Conservation (phyloP, 768 basidiomycete genomes). For the Trametes gibbosa region DNA sequence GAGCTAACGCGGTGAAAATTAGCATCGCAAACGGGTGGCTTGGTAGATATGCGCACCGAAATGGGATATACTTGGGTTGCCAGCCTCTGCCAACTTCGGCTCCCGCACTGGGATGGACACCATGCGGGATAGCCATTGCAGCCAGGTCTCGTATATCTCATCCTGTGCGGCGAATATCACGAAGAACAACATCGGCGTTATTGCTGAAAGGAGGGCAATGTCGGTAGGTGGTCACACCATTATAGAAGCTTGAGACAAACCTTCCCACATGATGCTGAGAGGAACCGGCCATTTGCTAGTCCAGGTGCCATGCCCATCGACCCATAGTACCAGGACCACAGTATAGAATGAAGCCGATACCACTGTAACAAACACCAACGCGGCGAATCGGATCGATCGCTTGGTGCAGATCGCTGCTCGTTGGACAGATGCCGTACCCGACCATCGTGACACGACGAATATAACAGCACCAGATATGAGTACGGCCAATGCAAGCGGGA, state of each 20-base stretch:
- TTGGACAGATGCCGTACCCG: conserved; percentile 2
- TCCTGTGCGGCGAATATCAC: conserved; percentile 25
- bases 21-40: background rate
- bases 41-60: background rate
- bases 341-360: conserved; percentile 21
- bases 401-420: conserved; percentile 2
- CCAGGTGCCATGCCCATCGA: background rate
- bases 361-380: conserved; percentile 18
- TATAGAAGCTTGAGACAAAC: conserved; percentile 1
- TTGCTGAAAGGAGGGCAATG: background rate
- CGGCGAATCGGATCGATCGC: conserved; percentile 21
- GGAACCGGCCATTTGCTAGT: background rate
- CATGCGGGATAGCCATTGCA: conserved; percentile 7
- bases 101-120: background rate
- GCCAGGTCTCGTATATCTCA: conserved; percentile 23
- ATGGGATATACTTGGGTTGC: background rate
- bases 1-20: background rate
- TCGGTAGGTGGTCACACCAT: background rate
- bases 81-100: background rate
- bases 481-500: conserved; percentile 19
- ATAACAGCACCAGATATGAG: conserved; percentile 11
- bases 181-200: conserved; percentile 20
- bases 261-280: conserved; percentile 24
- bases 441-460: conserved; percentile 14
- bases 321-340: conserved; percentile 20